Conservation (phyloP, 108 stramenopile species). For the Skeletonema costatum region DNA sequence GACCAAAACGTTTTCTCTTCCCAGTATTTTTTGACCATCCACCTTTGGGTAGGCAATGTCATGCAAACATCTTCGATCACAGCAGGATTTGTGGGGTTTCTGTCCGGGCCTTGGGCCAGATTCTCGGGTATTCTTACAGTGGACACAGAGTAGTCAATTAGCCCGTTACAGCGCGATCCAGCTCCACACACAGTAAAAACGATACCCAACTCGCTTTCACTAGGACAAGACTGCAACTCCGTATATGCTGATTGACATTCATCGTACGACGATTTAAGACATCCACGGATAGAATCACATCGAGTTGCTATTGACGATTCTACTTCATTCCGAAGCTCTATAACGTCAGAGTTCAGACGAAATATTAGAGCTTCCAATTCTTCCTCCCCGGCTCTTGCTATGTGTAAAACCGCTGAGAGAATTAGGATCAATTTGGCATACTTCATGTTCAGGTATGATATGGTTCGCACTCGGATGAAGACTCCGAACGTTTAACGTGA, state of each 20-base stretch:
- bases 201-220: conserved; percentile 16
- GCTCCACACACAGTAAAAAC: conserved; percentile 30
- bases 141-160: conserved; percentile 27
- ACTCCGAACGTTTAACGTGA: no score
- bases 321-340: conserved; percentile 42
- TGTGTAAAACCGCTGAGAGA: not conserved
- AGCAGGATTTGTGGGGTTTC: conserved; percentile 27
- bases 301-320: conserved; percentile 29
- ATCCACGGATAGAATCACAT: conserved; percentile 33
- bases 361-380: conserved; percentile 24
- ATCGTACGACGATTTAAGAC: conserved; percentile 23
- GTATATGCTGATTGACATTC: conserved; percentile 40
- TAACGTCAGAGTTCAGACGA: conserved; percentile 42
- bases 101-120: conserved; percentile 16
- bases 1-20: conserved; percentile 27
- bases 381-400: not conserved
- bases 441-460: not conserved
- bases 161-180: conserved; percentile 28
- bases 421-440: not conserved
- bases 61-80: conserved; percentile 41
- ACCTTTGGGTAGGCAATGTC: conserved; percentile 21
- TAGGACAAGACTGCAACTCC: conserved; percentile 24
- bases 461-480: no score
- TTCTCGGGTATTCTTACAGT: conserved; percentile 28
- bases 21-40: conserved; percentile 42